Evolutionary conservation across 352 stramenopile species (phyloP), one percentile per base, ranked within the genome.

Genomic region (Phytophthora sp.): DNA sequence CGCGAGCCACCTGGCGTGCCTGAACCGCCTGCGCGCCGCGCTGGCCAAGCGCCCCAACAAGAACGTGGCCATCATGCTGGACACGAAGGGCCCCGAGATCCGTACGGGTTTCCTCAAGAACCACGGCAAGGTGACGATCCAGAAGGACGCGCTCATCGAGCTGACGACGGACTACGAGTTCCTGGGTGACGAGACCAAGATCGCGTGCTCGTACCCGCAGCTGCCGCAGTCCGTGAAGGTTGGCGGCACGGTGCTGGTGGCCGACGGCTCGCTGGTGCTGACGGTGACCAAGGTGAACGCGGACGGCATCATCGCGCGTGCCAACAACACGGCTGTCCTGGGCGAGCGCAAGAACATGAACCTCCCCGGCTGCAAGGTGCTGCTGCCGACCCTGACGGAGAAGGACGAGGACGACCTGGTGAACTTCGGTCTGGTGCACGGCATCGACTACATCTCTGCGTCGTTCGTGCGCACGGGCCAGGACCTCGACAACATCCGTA

Each of bases 341-440:
- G 94, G 91, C 28, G 90, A 98, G 72, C 76, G 86, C 42, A 98
- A 98, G 84, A 98, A 98, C 82, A 98, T 98, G 88, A 98, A 98
- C 76, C 60, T 98, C 17, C 94, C 94, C 15, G 94, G 94, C 31
- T 88, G 83, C 49, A 89, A 91, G 58, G 86, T 98, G 24, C 69
- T 95, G 37, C 65, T 98, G 21, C 89, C 92, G 8, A 96, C 87
- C 42, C 76, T 98, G 39, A 98, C 92, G 27, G 69, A 90, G 21
- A 98, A 97, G 75, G 94, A 98, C 66, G 79, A 94, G 39, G 79
- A 94, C 54, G 88, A 96, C 54, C 89, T 99, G 54, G 62, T 90
- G 24, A 92, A 98, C 69, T 99, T 98, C 69, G 97, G 94, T 24
- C 72, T 99, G 20, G 76, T 88, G 48, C 92, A 99, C 56, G 91